Evolutionary conservation across 192 early-diverging fungal species (phyloP), one percentile per base, ranked within the genome.

Genomic region (Backusella liffmaniae): DNA sequence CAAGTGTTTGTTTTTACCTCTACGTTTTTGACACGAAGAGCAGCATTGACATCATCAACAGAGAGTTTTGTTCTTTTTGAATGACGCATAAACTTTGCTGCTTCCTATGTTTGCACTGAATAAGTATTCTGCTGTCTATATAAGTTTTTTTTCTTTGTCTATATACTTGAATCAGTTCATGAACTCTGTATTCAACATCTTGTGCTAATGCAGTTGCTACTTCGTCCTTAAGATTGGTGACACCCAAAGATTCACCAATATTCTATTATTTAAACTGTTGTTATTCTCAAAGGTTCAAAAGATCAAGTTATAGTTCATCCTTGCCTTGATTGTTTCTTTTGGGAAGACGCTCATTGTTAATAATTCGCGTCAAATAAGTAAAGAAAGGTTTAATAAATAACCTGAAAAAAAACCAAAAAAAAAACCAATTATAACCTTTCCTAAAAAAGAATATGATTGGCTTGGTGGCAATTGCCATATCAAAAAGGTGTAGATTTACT

Each of bases 51-150:
- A 71, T 99, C 97, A 34, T 94, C 89, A 0, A 95, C 88, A 0
- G 84, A 87, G 37, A 99, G 80, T 77, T 90, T 92, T 35, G 92
- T 89, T 66, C 97, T 87, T 78, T 94, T 92, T 6, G 94, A 92
- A 74, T 98, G 98, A 39, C 93, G 91, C 98, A 99, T 99, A 80
- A 98, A 98, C 86, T 99, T 99, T 76, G 84, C 86, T 0, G 96
- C 95, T 79, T 99, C 97, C 89, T 95, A 82, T 26, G 21, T 26
- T 36, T 5, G 16, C 15, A 59, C 2, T 62, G 9, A 2, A 35
- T 46, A 16, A 68, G 32, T 39, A 37, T 75, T 2, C 35, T 30
- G 29, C 18, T 32, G 21, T 71, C 5, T 21, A 26, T 67, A 78
- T 21, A 42, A 49, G 66, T 0, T 18, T 9, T 7, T 18, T 30